These are phyloP conservation scores for Chalara sp. DNA, from an alignment of 2,329 filamentous ascomycete genomes.

Conservation along the genomic window DNA sequence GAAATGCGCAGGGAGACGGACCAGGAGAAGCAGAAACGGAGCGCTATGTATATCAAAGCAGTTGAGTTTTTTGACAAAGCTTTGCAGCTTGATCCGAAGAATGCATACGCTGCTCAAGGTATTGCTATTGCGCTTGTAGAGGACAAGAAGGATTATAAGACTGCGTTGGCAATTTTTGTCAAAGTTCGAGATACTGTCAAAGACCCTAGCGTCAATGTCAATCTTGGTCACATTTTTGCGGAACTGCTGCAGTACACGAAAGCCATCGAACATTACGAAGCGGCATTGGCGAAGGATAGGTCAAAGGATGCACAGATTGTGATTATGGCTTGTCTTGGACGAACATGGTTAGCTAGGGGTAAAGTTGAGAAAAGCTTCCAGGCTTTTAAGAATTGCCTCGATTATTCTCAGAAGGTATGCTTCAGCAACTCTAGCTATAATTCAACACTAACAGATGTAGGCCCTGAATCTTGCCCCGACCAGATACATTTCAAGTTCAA, in stretches of 20 bases:
- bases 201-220: conserved; percentile 83
- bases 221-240: conserved; percentile 86
- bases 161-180: conserved; percentile 79
- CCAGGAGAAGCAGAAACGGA: conserved; percentile 82
- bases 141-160: conserved; percentile 82
- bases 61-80: conserved; percentile 99
- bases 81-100: conserved; percentile 86
- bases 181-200: conserved; percentile 87
- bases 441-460: conserved; percentile 32
- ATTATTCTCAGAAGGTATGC: conserved; percentile 56
- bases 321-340: conserved; percentile 59
- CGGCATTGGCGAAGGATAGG: conserved; percentile 57
- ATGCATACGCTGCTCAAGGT: conserved; percentile 93
- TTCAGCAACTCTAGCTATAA: background rate
- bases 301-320: conserved; percentile 54
- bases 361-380: conserved; percentile 56
- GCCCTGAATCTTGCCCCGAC: conserved; percentile 71
- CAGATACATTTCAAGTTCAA: conserved; percentile 95
- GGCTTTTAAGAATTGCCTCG: conserved; percentile 57
- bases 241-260: conserved; percentile 87
- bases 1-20: conserved; percentile 94
- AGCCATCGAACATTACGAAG: conserved; percentile 92
- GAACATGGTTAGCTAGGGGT: conserved; percentile 62
- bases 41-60: conserved; percentile 79
- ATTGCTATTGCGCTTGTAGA: conserved; percentile 91